A percentile compares a stretch with the other conserved stretches of the same genome.
These are phyloP conservation scores for Peronospora tabacina DNA, from an alignment of 352 stramenopile species.

Conservation along the genomic window DNA sequence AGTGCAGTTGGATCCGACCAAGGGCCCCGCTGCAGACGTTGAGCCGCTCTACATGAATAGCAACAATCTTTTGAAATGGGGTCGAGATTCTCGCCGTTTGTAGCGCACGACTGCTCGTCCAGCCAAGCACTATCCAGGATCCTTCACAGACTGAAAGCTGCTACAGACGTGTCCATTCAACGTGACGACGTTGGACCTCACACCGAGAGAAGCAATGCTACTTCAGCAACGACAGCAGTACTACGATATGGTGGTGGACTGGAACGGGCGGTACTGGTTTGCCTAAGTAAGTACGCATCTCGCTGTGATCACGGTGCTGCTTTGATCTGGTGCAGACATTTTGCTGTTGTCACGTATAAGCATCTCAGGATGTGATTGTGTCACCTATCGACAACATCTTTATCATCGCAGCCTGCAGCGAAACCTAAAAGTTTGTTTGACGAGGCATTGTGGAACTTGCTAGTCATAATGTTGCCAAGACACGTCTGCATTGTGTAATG, in stretches of 20 bases:
- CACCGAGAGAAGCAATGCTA: conserved; percentile 14
- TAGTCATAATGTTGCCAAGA: background rate
- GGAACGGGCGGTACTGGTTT: conserved; percentile 15
- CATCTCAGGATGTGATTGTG: background rate
- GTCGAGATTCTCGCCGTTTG: conserved; percentile 12
- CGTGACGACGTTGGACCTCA: conserved; percentile 25
- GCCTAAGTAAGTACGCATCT: conserved; percentile 2
- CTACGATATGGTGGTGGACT: conserved; percentile 19
- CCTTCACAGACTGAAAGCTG: conserved; percentile 30
- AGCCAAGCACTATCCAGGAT: conserved; percentile 30
- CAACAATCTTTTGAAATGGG: conserved; percentile 36
- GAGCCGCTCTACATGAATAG: conserved; percentile 48
- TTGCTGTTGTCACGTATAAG: background rate
- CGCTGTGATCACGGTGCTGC: background rate
- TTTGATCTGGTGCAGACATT: conserved; percentile 6
- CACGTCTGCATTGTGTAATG: background rate
- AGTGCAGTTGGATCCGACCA: conserved; percentile 13
- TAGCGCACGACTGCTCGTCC: conserved; percentile 27
- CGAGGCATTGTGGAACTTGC: background rate
- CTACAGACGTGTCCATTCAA: conserved; percentile 35
- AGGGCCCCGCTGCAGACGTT: conserved; percentile 12
- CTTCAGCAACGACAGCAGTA: conserved; percentile 20
- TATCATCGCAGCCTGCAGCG: background rate
- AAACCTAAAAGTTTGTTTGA: background rate
- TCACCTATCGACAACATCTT: background rate